A percentile compares a stretch with the other conserved stretches of the same genome.
Conservation (phyloP, 192 early-diverging fungal genomes). For the Entomortierella lignicola region DNA sequence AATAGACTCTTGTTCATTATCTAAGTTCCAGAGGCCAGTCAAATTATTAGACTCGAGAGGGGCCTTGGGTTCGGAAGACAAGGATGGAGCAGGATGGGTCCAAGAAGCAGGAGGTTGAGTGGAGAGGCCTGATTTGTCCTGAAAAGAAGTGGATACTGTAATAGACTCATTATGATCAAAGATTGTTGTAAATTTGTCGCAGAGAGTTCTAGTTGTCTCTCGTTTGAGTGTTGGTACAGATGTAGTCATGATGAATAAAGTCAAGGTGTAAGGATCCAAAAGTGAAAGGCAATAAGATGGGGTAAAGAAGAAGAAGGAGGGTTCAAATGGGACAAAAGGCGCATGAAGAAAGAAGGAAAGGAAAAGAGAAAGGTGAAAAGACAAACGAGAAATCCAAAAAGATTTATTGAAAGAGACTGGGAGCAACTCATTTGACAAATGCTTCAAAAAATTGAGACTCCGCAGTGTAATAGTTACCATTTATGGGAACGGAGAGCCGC, state of each 20-base stretch:
- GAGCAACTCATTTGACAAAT: neutral
- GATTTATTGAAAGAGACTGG: too few relatives aligned
- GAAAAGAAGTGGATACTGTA: neutral
- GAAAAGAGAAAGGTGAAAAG: neutral
- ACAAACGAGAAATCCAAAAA: neutral
- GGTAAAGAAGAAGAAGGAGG: neutral
- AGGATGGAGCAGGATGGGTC: neutral
- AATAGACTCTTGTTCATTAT: neutral
- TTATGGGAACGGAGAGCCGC: neutral
- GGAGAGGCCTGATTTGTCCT: neutral
- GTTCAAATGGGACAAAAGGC: too few relatives aligned
- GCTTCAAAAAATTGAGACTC: neutral
- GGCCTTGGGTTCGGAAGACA: neutral
- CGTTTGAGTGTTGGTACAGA: neutral
- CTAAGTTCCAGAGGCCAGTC: neutral
- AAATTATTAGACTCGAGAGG: neutral
- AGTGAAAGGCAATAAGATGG: neutral
- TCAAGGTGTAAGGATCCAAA: neutral
- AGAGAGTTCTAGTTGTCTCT: conserved; percentile 27
- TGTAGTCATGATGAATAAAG: neutral
- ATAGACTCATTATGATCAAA: conserved; percentile 8
- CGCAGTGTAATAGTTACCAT: neutral
- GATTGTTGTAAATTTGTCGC: conserved; percentile 37
- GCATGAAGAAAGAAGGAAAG: neutral
- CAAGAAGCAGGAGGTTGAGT: too few relatives aligned